Conservation (phyloP, 2,329 filamentous ascomycete species). For the Colletotrichum euphorbiae region DNA sequence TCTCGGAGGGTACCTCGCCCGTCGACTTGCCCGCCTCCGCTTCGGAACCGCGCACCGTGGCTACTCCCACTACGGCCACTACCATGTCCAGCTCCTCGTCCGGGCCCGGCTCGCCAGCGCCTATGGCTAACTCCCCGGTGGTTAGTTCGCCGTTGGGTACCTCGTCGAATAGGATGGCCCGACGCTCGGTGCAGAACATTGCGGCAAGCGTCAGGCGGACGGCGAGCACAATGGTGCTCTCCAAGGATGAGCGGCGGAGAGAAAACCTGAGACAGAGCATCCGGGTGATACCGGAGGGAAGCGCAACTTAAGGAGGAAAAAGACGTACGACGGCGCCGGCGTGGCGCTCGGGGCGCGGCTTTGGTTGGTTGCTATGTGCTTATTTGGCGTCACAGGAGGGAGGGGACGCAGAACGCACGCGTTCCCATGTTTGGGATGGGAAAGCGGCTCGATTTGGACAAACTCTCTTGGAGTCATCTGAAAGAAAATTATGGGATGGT, state of each 20-base stretch:
- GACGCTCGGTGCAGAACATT: slow-evolving; percentile 33
- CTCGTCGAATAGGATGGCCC: slow-evolving; percentile 12
- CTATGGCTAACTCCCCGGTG: neutral
- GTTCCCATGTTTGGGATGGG: neutral
- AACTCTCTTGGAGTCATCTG: neutral
- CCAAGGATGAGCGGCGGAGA: slow-evolving; percentile 49
- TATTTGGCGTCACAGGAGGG: slow-evolving; percentile 2
- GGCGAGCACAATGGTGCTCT: slow-evolving; percentile 28
- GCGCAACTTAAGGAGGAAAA: slow-evolving; percentile 7
- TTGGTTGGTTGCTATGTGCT: neutral
- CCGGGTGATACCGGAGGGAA: slow-evolving; percentile 46
- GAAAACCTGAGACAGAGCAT: slow-evolving; percentile 53
- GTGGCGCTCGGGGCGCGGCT: slow-evolving; percentile 11
- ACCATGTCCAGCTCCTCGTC: neutral
- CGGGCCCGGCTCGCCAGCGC: slow-evolving; percentile 8
- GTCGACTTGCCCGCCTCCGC: neutral
- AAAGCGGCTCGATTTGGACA: neutral
- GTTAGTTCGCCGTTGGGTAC: neutral
- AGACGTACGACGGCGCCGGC: slow-evolving; percentile 10
- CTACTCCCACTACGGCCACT: slow-evolving; percentile 1
- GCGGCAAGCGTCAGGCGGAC: slow-evolving; percentile 40
- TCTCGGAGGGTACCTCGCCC: slow-evolving; percentile 15
- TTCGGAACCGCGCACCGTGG: slow-evolving; percentile 17
- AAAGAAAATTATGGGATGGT: slow-evolving; percentile 7
- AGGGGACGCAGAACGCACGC: slow-evolving; percentile 1